Evolutionary conservation across 306 rosid genomes (phyloP).

Genomic region (Hylodesmum podocarpum): DNA sequence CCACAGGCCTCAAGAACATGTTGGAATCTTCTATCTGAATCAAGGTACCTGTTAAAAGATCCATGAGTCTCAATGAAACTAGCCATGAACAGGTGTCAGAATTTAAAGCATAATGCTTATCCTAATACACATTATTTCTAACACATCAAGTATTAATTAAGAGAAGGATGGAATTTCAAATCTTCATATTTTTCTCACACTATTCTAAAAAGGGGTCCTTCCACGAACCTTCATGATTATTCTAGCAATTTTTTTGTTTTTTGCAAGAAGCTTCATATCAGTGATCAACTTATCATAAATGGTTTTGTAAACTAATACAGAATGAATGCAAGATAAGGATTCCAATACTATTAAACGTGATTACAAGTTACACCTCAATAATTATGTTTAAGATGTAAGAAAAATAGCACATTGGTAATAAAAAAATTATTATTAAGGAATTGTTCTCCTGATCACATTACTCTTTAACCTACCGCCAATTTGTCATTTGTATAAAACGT

Average conservation of each 20-base stretch:
- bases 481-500: conserved; percentile 96
- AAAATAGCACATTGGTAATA: background rate
- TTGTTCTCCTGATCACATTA: background rate
- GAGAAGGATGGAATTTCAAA: conserved; percentile 4
- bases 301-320: conserved; percentile 15
- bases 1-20: conserved; percentile 97
- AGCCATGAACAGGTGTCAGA: background rate
- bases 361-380: conserved; percentile 8
- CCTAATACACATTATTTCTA: conserved; percentile 1
- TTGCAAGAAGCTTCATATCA: conserved; percentile 9
- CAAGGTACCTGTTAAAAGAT: conserved; percentile 62
- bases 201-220: background rate
- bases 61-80: conserved; percentile 29
- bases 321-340: background rate
- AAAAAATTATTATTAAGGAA: background rate
- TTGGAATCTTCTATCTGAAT: conserved; percentile 91
- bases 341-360: conserved; percentile 22
- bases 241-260: background rate
- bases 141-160: conserved; percentile 24
- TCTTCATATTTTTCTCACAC: conserved; percentile 15
- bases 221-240: conserved; percentile 2
- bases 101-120: conserved; percentile 19
- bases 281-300: background rate
- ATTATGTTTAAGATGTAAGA: conserved; percentile 16
- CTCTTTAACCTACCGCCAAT: conserved; percentile 74